Evolutionary conservation across 129 eudicot species (phyloP).

Genomic region (Centrapalus pauciflorus): DNA sequence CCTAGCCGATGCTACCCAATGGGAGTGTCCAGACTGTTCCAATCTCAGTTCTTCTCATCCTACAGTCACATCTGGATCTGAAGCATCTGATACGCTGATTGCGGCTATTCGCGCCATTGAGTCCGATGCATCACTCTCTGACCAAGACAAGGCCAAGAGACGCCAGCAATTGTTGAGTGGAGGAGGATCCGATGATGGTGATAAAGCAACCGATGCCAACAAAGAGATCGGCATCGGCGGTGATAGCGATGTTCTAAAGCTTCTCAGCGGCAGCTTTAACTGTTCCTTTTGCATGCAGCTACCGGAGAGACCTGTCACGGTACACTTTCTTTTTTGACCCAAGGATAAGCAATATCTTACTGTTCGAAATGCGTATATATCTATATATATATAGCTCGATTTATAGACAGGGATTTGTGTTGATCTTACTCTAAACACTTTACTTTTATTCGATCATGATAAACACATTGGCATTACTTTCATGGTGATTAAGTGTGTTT

Average conservation of each 20-base stretch:
- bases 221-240: constrained; percentile 15
- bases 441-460: too few relatives aligned
- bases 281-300: constrained; percentile 85
- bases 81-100: constrained; percentile 28
- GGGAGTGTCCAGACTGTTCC: constrained; percentile 88
- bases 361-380: too few relatives aligned
- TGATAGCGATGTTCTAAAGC: constrained; percentile 39
- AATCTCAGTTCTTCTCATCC: constrained; percentile 26
- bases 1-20: constrained; percentile 40
- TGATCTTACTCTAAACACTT: too few relatives aligned
- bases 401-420: too few relatives aligned
- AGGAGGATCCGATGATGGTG: constrained; percentile 9
- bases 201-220: constrained; percentile 1
- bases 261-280: constrained; percentile 56
- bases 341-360: too few relatives aligned
- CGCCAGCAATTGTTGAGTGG: constrained; percentile 66
- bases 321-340: constrained; percentile 26
- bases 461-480: background rate
- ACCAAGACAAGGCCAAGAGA: constrained; percentile 61
- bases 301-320: constrained; percentile 90
- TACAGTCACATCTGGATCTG: constrained; percentile 22
- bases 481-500: constrained; percentile 22
- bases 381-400: too few relatives aligned
- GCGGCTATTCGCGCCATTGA: constrained; percentile 66
- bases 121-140: constrained; percentile 51